Evolutionary conservation across 768 basidiomycete genomes (phyloP).

Genomic region (Tulasnella sp.): DNA sequence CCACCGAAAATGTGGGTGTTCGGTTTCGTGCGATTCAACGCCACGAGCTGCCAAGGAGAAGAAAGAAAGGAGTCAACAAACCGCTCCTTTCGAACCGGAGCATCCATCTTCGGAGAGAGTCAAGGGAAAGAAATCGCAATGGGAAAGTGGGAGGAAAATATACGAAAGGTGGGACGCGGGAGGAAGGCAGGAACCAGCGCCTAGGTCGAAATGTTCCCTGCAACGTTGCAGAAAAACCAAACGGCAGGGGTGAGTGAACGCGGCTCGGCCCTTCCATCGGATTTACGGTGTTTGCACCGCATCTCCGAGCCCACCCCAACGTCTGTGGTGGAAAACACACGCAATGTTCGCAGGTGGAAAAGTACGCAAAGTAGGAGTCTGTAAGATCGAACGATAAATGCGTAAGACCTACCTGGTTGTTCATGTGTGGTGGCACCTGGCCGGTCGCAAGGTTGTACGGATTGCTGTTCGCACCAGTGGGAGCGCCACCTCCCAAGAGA

Average conservation of each 20-base stretch:
- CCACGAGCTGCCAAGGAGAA: background rate
- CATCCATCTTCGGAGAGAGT: background rate
- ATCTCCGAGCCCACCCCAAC: background rate
- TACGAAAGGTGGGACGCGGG: background rate
- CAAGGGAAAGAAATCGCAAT: background rate
- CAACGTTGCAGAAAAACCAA: slow-evolving; percentile 16
- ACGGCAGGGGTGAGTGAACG: background rate
- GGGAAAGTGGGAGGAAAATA: background rate
- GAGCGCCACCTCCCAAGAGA: slow-evolving; percentile 1
- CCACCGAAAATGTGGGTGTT: background rate
- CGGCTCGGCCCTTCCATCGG: slow-evolving; percentile 9
- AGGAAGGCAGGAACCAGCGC: background rate
- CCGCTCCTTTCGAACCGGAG: background rate
- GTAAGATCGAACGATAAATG: no score
- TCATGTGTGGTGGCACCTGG: slow-evolving; percentile 11
- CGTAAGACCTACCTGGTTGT: background rate
- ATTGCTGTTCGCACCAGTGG: background rate
- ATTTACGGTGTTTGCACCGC: slow-evolving; percentile 4
- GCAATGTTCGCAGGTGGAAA: no score
- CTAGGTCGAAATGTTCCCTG: slow-evolving; percentile 1
- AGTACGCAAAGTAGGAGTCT: background rate
- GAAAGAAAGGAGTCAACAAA: slow-evolving; percentile 7
- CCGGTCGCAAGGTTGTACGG: slow-evolving; percentile 7
- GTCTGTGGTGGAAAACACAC: background rate
- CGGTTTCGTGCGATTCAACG: slow-evolving; percentile 1